A percentile compares a stretch with the other conserved stretches of the same genome.
These are phyloP conservation scores for Leccinum pachyderme DNA, from an alignment of 1,284 basidiomycete species.

Conservation along the genomic window DNA sequence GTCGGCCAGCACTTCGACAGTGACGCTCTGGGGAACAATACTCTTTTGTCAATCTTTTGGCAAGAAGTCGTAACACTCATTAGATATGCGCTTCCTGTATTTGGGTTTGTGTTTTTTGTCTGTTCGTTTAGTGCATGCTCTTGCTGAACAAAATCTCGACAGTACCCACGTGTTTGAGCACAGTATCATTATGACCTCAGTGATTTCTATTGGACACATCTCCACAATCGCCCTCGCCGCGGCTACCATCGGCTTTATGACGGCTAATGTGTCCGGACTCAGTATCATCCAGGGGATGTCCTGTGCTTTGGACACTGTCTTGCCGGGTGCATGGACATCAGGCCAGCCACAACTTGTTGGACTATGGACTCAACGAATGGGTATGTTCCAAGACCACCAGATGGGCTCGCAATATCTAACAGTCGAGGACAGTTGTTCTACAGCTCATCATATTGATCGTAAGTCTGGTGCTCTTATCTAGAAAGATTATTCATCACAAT, in stretches of 20 bases:
- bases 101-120: conserved; percentile 45
- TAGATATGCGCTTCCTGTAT: conserved; percentile 68
- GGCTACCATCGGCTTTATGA: conserved; percentile 86
- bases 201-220: conserved; percentile 84
- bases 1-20: conserved; percentile 41
- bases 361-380: conserved; percentile 88
- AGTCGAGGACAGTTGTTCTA: conserved; percentile 54
- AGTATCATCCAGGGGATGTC: conserved; percentile 85
- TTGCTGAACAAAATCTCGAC: background rate
- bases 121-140: background rate
- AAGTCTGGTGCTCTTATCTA: conserved; percentile 26
- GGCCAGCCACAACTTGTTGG: conserved; percentile 81
- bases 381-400: conserved; percentile 38
- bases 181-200: conserved; percentile 69
- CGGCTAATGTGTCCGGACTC: conserved; percentile 68
- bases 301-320: conserved; percentile 84
- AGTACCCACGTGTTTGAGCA: conserved; percentile 78
- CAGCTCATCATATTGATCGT: conserved; percentile 60
- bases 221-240: conserved; percentile 83
- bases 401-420: background rate
- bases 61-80: conserved; percentile 58
- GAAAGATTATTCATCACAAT: background rate
- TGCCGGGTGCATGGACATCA: conserved; percentile 91
- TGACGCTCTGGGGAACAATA: conserved; percentile 1
- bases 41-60: conserved; percentile 38